phyloP scores from a whole-genome alignment of 2,329 filamentous ascomycete species.

The Claviceps sp. region DNA sequence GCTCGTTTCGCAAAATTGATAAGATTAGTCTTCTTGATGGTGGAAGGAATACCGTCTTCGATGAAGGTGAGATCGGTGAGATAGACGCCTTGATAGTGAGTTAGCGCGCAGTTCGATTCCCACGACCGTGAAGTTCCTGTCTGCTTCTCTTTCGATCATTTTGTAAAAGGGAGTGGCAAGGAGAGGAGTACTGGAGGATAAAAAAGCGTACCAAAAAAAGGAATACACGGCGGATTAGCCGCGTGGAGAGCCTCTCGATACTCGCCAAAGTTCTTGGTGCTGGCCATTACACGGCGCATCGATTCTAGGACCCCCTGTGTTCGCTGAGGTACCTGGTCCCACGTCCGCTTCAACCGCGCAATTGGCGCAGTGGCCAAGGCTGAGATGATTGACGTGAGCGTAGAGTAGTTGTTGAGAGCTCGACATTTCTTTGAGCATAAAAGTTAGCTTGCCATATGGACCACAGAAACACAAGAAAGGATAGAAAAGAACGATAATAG shows the following conservation, averaged over 20 bases:
- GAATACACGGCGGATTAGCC: slow-evolving; percentile 92
- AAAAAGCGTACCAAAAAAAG: slow-evolving; percentile 69
- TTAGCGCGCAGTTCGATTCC: not conserved
- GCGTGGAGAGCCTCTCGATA: slow-evolving; percentile 88
- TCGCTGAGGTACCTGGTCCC: slow-evolving; percentile 82
- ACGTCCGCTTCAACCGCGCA: slow-evolving; percentile 82
- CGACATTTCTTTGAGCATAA: slow-evolving; percentile 65
- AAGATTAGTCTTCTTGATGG: slow-evolving; percentile 89
- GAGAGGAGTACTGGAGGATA: too few relatives aligned
- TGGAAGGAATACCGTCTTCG: slow-evolving; percentile 90
- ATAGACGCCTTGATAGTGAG: slow-evolving; percentile 53
- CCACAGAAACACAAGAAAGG: too few relatives aligned
- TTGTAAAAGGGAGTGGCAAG: too few relatives aligned
- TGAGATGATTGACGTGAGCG: slow-evolving; percentile 92
- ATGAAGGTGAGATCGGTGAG: slow-evolving; percentile 96
- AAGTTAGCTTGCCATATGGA: slow-evolving; percentile 8
- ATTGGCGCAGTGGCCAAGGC: slow-evolving; percentile 90
- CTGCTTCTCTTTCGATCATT: too few relatives aligned
- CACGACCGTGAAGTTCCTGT: too few relatives aligned
- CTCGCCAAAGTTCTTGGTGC: slow-evolving; percentile 95
- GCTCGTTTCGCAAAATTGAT: slow-evolving; percentile 98
- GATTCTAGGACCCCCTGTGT: slow-evolving; percentile 69
- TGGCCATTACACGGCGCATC: slow-evolving; percentile 91
- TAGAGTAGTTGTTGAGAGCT: slow-evolving; percentile 87
- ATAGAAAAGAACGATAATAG: not conserved